Base-by-base conservation (phyloP, 495 filamentous ascomycete species). In the Penicillium bovifimosum region DNA sequence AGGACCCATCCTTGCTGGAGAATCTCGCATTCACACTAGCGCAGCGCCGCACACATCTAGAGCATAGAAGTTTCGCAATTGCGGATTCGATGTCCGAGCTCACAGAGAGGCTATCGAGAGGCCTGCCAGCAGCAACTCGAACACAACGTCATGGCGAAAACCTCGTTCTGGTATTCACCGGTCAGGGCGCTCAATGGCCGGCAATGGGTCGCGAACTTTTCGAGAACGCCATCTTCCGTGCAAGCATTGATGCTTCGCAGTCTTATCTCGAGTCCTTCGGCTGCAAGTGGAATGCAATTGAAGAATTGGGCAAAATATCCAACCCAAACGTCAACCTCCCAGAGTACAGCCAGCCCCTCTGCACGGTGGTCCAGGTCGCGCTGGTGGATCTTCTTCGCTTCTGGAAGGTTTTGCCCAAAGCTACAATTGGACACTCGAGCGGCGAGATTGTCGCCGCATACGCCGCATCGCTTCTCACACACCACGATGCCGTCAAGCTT, bases 391-490 rank as follows among this genome's bases (percentile, higher is more conserved):
- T 75, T 14, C 61, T 75, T 1, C 6, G 44, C 0, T 62, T 60
- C 1, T 73, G 64, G 63, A 58, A 53, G 0, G 54, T 73, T 36
- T 42, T 33, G 2, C 69, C 72, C 0, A 17, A 42, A n/a, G 52
- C 64, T 0, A 68, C 72, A 3, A 58, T 60, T 1, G 66, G 72
- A 1, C 72, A 75, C 43, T 74, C 69, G 3, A 64, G 58, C 16
- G 70, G 70, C 7, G 72, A 75, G 43, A 71, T 72, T 31, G 70
- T 64, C 0, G 72, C 72, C 11, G 70, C 70, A 1, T 75, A 66
- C 49, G 62, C 67, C n/a, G n/a, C n/a, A n/a, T n/a, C n/a, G n/a
- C n/a, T n/a, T n/a, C n/a, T n/a, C n/a, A n/a, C n/a, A n/a, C n/a
- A n/a, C n/a, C n/a, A n/a, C n/a, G n/a, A n/a, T n/a, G n/a, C n/a